A percentile compares a stretch with the other conserved stretches of the same genome.
Conservation (phyloP, 1,284 basidiomycete genomes). For the Thelephora terrestris region DNA sequence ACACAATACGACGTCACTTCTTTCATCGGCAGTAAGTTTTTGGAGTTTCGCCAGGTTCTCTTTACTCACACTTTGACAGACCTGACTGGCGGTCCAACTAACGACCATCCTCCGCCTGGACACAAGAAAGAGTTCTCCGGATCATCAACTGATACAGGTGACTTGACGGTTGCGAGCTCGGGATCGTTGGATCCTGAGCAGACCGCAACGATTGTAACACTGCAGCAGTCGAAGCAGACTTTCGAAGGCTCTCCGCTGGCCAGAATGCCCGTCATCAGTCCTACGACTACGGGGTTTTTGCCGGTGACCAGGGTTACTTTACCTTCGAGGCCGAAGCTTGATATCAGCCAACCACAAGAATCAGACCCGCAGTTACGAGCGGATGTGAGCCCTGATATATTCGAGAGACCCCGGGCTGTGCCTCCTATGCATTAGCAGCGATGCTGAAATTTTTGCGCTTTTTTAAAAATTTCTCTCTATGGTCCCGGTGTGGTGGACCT, state of each 20-base stretch:
- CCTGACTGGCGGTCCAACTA: conserved; percentile 7
- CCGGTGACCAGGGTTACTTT: conserved; percentile 11
- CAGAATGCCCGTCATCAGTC: too few species aligned
- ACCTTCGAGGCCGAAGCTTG: conserved; percentile 20
- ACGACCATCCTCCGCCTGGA: conserved; percentile 1
- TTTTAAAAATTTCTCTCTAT: too few species aligned
- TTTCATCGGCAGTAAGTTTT: conserved; percentile 53
- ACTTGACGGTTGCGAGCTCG: neutral
- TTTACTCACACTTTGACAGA: conserved; percentile 10
- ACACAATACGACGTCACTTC: conserved; percentile 67
- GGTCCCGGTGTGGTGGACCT: too few species aligned
- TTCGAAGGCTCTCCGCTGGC: too few species aligned
- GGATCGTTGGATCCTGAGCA: neutral
- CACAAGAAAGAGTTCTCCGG: neutral
- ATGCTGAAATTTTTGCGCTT: too few species aligned
- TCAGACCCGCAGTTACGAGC: conserved; percentile 15
- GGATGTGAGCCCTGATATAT: conserved; percentile 23
- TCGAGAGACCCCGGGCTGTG: conserved; percentile 35
- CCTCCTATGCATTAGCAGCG: conserved; percentile 15
- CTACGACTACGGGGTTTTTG: too few species aligned
- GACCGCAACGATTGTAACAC: neutral
- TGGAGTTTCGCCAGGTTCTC: neutral
- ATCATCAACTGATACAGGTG: neutral
- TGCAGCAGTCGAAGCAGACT: neutral
- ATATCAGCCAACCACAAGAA: conserved; percentile 26